Base-by-base conservation (phyloP, 1,284 basidiomycete species). In the Papiliotrema nemorosa region DNA sequence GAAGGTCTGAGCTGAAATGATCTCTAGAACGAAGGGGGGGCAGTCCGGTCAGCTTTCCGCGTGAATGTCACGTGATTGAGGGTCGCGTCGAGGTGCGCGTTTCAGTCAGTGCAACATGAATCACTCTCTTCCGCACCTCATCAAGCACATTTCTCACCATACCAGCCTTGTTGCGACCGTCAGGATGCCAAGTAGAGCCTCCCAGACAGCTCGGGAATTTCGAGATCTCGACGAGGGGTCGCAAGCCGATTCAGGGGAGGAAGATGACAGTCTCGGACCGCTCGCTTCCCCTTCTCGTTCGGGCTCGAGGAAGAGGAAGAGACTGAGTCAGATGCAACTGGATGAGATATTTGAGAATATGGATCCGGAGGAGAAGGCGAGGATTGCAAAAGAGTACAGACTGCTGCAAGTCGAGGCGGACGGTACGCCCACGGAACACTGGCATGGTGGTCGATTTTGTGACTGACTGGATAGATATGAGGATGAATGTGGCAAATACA, bases 401-500 rank as follows among this genome's bases (percentile, higher is more conserved):
- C 52, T 49, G 1, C 34, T 70, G 29, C 64, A 69, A 47, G 50
- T 34, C n/a, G 36, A 59, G 43, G 62, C 64, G 2, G 66, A 71
- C 25, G 64, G 70, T 73, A 35, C 31, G 59, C n/a, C 34, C 52
- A 7, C 29, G n/a, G n/a, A n/a, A n/a, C n/a, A n/a, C n/a, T n/a
- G n/a, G n/a, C n/a, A n/a, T n/a, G n/a, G n/a, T n/a, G n/a, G n/a
- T n/a, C n/a, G n/a, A n/a, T 6, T 6, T 18, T 37, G 12, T n/a
- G n/a, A n/a, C 35, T 37, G 35, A 37, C n/a, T 7, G 7, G 10
- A n/a, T 37, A 69, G 67, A 68, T 20, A 56, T 64, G 56, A 59
- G 53, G 44, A 54, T 54, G 7, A 65, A 69, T 45, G 18, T 64
- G 34, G 60, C 61, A 13, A 69, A 69, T 47, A 50, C 58, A 16